Base-by-base conservation (phyloP, 495 filamentous ascomycete genomes). In the Penicillium cataractarum region DNA sequence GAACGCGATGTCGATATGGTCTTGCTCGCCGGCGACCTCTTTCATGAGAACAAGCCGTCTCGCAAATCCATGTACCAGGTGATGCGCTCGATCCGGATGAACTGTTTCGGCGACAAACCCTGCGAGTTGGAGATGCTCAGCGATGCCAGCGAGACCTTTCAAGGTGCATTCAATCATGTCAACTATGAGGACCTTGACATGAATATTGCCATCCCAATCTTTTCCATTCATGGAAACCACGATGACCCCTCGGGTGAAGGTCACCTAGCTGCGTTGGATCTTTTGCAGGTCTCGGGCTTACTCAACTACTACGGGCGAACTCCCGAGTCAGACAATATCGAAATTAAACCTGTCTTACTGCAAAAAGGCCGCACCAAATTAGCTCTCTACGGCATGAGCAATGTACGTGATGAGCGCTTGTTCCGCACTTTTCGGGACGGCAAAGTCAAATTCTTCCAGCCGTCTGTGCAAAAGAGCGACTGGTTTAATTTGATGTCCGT, bases 111-210 rank as follows among this genome's bases (percentile, higher is more conserved):
- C 24, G 91, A 94, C 71, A 97, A 94, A 63, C 95, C 95, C 0
- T 98, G 95, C 75, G 91, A 97, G 79, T 81, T 99, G 48, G 91
- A 99, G 76, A 90, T 97, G 76, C 83, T 99, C 51, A 96, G 92
- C 72, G 95, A 99, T 76, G 90, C 90, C 2, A 91, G 85, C 68
- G 91, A 97, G 65, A 90, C 89, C 59, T 97, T 99, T 71, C 87
- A 90, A 66, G 87, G 87, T 0, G 88, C 91, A 0, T 92, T 96
- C 69, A 89, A 91, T 44, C 90, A 97, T 74, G 94, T 97, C 71
- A 99, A 99, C 74, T 99, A 98, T 70, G 91, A 97, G 71, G 95
- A 99, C 67, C 86, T 93, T 24, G 93, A 99, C 71, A 97, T 99
- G 70, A 99, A 99, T 66, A 88, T 99, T 62, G 92, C 93, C 13